Percentiles rank a stretch among this genome's conserved stretches.
phyloP scores from a whole-genome alignment of 2,329 filamentous ascomycete genomes.

The Alternaria sp. region DNA sequence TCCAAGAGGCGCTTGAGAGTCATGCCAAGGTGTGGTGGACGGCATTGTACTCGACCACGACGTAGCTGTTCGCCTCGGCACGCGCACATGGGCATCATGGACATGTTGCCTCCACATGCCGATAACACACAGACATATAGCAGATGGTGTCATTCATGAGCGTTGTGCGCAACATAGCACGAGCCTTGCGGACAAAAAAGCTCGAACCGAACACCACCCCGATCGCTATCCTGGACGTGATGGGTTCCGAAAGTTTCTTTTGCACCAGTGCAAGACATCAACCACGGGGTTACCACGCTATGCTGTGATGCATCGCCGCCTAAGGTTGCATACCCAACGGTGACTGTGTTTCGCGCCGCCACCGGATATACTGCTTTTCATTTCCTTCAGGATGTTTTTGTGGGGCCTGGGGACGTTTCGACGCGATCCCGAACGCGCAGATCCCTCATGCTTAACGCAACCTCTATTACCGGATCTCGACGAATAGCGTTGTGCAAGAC shows the following conservation, averaged over 20 bases:
- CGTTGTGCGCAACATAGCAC: constrained; percentile 5
- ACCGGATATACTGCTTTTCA: constrained; percentile 13
- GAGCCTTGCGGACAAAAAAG: constrained; percentile 5
- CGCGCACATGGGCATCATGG: background rate
- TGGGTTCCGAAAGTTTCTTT: background rate
- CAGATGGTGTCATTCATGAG: background rate
- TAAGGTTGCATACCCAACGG: constrained; percentile 2
- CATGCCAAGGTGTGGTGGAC: constrained; percentile 3
- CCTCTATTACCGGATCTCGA: constrained; percentile 9
- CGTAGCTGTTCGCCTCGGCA: constrained; percentile 2
- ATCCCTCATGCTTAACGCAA: constrained; percentile 31
- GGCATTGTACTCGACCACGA: constrained; percentile 7
- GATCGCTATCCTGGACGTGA: background rate
- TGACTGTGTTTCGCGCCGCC: constrained; percentile 2
- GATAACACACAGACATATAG: background rate
- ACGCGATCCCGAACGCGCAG: constrained; percentile 4
- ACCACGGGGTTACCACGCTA: background rate
- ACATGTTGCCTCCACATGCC: background rate
- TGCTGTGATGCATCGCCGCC: constrained; percentile 22
- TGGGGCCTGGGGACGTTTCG: constrained; percentile 18
- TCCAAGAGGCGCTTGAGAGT: constrained; percentile 10
- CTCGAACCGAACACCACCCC: background rate
- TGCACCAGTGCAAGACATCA: constrained; percentile 2
- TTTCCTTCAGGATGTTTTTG: constrained; percentile 13
- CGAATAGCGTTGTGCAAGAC: constrained; percentile 14